A percentile compares a stretch with the other conserved stretches of the same genome.
These are phyloP conservation scores for Populus alba DNA, from an alignment of 345 rosid species.

Conservation along the genomic window DNA sequence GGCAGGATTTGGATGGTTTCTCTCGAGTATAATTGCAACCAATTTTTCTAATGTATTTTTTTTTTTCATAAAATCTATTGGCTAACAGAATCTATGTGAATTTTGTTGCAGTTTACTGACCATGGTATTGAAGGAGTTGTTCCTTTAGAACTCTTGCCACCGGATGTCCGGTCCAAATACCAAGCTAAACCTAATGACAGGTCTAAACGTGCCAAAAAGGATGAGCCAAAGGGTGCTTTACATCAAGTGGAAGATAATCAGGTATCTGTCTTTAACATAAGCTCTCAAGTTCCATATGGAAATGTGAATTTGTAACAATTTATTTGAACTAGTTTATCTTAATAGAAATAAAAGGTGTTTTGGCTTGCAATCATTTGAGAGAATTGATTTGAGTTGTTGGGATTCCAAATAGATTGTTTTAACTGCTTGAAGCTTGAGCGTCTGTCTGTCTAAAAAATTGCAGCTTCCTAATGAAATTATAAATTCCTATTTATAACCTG, in stretches of 20 bases:
- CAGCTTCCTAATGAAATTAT: not conserved
- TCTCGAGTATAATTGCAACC: slow-evolving; percentile 56
- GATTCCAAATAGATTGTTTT: not conserved
- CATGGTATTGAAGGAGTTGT: slow-evolving; percentile 95
- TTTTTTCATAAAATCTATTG: not conserved
- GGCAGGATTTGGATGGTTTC: slow-evolving; percentile 97
- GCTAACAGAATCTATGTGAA: slow-evolving; percentile 3
- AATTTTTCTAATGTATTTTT: not conserved
- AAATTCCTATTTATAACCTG: not conserved
- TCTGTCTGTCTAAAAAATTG: not conserved
- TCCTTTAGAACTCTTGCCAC: slow-evolving; percentile 78
- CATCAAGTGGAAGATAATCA: slow-evolving; percentile 67
- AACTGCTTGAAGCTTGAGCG: not conserved
- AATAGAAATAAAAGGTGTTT: not conserved
- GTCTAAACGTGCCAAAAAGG: slow-evolving; percentile 87
- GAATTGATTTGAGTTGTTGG: not conserved
- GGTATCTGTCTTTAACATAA: slow-evolving; percentile 21
- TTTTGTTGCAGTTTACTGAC: slow-evolving; percentile 75
- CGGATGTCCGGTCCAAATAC: slow-evolving; percentile 72
- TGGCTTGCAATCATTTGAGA: not conserved
- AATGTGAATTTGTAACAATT: not conserved
- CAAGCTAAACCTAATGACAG: slow-evolving; percentile 84
- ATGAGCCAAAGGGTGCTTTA: slow-evolving; percentile 55
- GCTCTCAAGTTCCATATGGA: not conserved
- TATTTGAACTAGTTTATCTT: not conserved